A percentile compares a stretch with the other conserved stretches of the same genome.
These are phyloP conservation scores for Aleurites moluccanus DNA, from an alignment of 441 rosid genomes.

Conservation along the genomic window DNA sequence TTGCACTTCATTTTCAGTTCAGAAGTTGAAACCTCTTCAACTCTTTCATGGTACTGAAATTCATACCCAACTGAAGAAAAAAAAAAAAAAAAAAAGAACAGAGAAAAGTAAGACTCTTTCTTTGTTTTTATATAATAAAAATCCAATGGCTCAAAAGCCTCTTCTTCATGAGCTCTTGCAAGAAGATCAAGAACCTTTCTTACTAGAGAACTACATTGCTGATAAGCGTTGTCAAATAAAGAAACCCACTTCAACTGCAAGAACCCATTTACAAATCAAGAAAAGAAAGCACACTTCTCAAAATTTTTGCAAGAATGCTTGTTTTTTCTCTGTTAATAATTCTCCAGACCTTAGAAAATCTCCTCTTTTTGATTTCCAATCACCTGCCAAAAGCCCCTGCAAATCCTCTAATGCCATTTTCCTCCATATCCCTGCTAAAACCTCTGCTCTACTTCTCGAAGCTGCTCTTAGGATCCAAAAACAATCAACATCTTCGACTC, in stretches of 20 bases:
- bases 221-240: conserved; percentile 49
- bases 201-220: conserved; percentile 62
- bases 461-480: conserved; percentile 81
- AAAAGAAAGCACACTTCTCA: conserved; percentile 54
- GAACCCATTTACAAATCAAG: conserved; percentile 43
- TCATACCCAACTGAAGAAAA: conserved; percentile 13
- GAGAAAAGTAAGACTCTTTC: background rate
- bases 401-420: conserved; percentile 46
- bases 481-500: conserved; percentile 39
- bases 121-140: background rate
- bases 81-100: no score
- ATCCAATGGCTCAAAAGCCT: conserved; percentile 52
- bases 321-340: conserved; percentile 58
- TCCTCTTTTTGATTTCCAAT: conserved; percentile 63
- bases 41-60: conserved; percentile 31
- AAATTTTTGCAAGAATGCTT: conserved; percentile 55
- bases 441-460: conserved; percentile 73
- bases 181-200: conserved; percentile 91
- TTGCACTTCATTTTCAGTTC: conserved; percentile 23
- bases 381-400: conserved; percentile 48
- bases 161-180: conserved; percentile 67
- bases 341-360: conserved; percentile 73
- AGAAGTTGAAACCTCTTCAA: conserved; percentile 60
- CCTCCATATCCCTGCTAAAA: conserved; percentile 66
- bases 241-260: conserved; percentile 20